These are phyloP conservation scores for Rhizopus sp. DNA, from an alignment of 371 early-diverging fungal species.

Conservation along the genomic window DNA sequence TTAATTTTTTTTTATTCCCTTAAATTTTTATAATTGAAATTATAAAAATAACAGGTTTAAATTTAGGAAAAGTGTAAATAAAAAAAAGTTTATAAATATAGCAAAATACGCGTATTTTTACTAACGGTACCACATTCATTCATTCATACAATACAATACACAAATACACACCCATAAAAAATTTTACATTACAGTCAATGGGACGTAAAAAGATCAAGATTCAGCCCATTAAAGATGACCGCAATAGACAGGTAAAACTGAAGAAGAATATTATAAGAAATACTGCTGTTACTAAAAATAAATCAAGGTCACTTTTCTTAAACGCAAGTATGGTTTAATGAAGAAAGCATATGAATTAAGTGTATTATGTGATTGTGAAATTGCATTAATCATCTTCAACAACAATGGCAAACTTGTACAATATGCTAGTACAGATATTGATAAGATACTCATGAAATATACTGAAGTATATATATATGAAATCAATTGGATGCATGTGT, in stretches of 20 bases:
- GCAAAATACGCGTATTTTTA: constrained; percentile 7
- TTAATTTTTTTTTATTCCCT: background rate
- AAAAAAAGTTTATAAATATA: constrained; percentile 9
- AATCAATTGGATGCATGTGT: background rate
- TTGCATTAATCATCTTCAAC: constrained; percentile 93
- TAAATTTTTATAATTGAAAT: background rate
- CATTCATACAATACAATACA: background rate
- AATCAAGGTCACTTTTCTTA: constrained; percentile 20
- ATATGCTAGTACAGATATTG: constrained; percentile 90
- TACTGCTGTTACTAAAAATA: background rate
- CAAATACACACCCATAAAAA: background rate
- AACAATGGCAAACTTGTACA: constrained; percentile 91
- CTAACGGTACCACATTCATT: constrained; percentile 8
- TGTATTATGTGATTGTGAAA: constrained; percentile 96
- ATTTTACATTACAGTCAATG: constrained; percentile 52
- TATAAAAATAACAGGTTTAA: constrained; percentile 7
- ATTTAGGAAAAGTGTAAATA: constrained; percentile 1
- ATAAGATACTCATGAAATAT: constrained; percentile 89
- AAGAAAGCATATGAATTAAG: constrained; percentile 99
- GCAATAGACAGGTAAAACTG: constrained; percentile 82
- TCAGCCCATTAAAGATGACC: constrained; percentile 90
- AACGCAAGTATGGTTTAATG: constrained; percentile 80
- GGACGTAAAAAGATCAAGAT: constrained; percentile 98
- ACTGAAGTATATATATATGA: constrained; percentile 63
- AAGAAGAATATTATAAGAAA: background rate